Evolutionary conservation across 2,329 filamentous ascomycete genomes (phyloP).

Genomic region (Epichloe hybrida): DNA sequence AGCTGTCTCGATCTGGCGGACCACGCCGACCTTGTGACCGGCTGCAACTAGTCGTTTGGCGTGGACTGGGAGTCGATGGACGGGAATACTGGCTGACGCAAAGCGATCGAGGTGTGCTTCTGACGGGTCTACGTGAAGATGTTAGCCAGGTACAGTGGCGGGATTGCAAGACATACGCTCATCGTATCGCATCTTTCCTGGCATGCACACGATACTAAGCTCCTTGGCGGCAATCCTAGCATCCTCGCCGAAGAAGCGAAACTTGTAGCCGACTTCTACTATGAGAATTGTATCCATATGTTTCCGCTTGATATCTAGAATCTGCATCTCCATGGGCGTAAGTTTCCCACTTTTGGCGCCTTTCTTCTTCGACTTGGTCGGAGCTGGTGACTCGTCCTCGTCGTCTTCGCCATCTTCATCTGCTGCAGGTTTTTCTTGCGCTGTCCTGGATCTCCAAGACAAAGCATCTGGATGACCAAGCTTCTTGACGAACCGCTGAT

Average conservation of each 20-base stretch:
- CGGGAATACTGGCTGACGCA: conserved; percentile 89
- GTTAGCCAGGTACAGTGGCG: conserved; percentile 3
- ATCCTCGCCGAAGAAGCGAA: conserved; percentile 93
- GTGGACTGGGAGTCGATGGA: conserved; percentile 82
- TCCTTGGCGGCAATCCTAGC: conserved; percentile 80
- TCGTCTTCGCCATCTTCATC: conserved; percentile 41
- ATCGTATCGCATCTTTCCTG: conserved; percentile 87
- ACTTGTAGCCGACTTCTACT: conserved; percentile 96
- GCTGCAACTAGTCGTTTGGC: conserved; percentile 85
- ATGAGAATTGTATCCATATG: conserved; percentile 83
- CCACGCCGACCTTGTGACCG: conserved; percentile 91
- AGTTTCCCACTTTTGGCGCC: conserved; percentile 60
- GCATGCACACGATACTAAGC: conserved; percentile 90
- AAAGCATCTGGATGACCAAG: conserved; percentile 77
- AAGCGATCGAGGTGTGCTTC: conserved; percentile 88
- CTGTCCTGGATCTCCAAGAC: conserved; percentile 45
- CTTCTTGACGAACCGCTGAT: conserved; percentile 78
- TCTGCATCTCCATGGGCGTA: conserved; percentile 87
- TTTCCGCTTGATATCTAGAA: conserved; percentile 85
- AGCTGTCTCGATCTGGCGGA: conserved; percentile 87
- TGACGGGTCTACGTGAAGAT: conserved; percentile 47
- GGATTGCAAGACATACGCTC: conserved; percentile 44
- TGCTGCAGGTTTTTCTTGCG: conserved; percentile 38
- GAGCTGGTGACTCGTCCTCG: conserved; percentile 32
- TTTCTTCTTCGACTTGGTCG: conserved; percentile 49